Percentiles rank a stretch among this genome's conserved stretches.
These are phyloP conservation scores for Monosporascus sp. DNA, from an alignment of 2,329 filamentous ascomycete genomes.

Conservation along the genomic window DNA sequence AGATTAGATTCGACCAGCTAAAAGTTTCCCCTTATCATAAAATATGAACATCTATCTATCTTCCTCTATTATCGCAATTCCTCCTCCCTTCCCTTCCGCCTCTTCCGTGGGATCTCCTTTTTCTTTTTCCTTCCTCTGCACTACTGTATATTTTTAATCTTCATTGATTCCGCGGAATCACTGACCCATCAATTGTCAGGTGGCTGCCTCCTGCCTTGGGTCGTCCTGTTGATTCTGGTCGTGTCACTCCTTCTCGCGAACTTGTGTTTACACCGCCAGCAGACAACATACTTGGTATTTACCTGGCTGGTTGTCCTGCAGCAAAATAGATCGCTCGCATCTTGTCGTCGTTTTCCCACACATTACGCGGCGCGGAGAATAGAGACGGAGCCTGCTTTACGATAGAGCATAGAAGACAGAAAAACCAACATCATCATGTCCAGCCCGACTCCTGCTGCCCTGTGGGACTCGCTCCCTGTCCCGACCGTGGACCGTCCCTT, in stretches of 20 bases:
- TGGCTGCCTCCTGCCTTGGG: slow-evolving; percentile 1
- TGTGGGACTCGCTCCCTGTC: slow-evolving; percentile 54
- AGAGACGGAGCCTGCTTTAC: not conserved
- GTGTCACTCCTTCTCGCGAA: slow-evolving; percentile 36
- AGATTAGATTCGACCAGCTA: not conserved
- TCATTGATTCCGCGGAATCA: not conserved
- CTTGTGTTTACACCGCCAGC: slow-evolving; percentile 26
- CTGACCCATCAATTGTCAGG: not conserved
- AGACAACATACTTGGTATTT: slow-evolving; percentile 1
- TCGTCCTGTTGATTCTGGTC: slow-evolving; percentile 11
- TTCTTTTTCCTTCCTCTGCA: slow-evolving; percentile 7
- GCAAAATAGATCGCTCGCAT: no score
- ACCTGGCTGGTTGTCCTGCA: no score
- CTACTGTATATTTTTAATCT: not conserved
- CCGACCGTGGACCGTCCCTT: slow-evolving; percentile 90
- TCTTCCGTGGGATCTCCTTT: slow-evolving; percentile 11
- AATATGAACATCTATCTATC: not conserved
- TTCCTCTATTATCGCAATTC: not conserved
- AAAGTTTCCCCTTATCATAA: not conserved
- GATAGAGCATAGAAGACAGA: not conserved
- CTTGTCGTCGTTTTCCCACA: no score
- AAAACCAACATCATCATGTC: slow-evolving; percentile 17
- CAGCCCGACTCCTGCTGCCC: slow-evolving; percentile 31
- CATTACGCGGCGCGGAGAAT: not conserved
- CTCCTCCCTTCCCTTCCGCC: slow-evolving; percentile 6